Base-by-base conservation (phyloP, 176 grass and related monocot genomes). In the Metroxylon sagu region DNA sequence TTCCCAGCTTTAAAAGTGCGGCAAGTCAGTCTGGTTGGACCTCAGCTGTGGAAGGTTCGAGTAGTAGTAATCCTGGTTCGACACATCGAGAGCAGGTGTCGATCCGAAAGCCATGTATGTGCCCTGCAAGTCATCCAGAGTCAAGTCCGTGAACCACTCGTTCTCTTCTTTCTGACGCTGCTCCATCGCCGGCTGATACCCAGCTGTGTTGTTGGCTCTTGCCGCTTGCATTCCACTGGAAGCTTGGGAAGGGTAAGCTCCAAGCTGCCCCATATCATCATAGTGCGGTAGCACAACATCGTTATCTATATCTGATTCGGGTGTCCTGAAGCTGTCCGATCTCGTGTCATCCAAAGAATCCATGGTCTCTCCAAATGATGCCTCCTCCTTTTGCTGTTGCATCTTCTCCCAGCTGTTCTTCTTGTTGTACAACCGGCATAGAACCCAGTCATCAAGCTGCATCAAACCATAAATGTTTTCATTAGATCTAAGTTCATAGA, bases 341-440 rank as follows among this genome's bases (percentile, higher is more conserved):
- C 23, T 23, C 4, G 62, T 52, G 15, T 52, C 49, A 12, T 52
- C 62, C 14, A 65, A 48, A 5, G 49, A 65, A 52, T 18, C 49
- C 49, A 65, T 18, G 2, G 62, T 50, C 23, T 50, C 49, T 29
- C 48, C 49, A 8, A n/a, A 28, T 1, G 62, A 65, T 19, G 49
- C 27, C 62, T 65, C 19, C 43, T 50, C 8, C 14, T 43, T 43
- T 43, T 39, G 60, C 5, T n/a, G 62, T 25, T 18, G 19, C 5
- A 28, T 65, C 62, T 52, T 52, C 62, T 65, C 35, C 62, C 62
- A 65, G 62, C 19, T 65, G 51, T 52, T 65, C 62, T 65, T 65
- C 48, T 65, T 65, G 62, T 65, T 65, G 62, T 65, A 65, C 49
- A 65, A 28, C 5, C 62, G 62, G 62, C 62, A 65, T 27, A 65